Base-by-base conservation (phyloP, 129 eudicot species). In the Pulicaria dysenterica region DNA sequence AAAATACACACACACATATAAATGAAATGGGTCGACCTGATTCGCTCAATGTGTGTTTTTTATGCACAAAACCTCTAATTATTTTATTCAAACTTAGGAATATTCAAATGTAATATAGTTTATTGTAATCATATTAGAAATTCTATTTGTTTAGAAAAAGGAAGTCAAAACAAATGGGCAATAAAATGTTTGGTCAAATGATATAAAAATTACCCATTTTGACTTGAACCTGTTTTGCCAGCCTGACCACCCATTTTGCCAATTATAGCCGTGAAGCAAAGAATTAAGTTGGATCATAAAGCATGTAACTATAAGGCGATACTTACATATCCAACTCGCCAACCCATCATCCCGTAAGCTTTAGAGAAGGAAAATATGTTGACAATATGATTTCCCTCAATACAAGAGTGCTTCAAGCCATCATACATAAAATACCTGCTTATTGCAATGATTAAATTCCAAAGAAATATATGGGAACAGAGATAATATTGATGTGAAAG, bases 281-380 rank as follows among this genome's bases (percentile, higher is more conserved):
- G 5, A 36, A 58, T 12, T 8, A 58, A 12, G 34, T 5, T 36
- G 31, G 0, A 19, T 60, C 4, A 77, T 15, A 53, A 78, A 38
- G 57, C 15, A 57, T 39, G 73, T 41, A 45, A 48, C 10, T 64
- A 73, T 14, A 75, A 43, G 70, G 48, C 38, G 10, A 76, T 61
- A 80, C 98, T 88, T 94, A 94, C 99, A 81, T 94, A 94, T 68
- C 97, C 99, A 79, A 94, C 97, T 75, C 99, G 95, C 99, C 99
- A 94, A 82, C 97, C 99, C 99, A 94, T 94, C 97, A 94, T 94
- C 61, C 99, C 99, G 55, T 94, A 94, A 77, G 99, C 99, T 84
- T 95, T 95, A 42, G 99, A 95, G 83, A 95, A 95, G 54, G 99
- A 95, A 79, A 95, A 95, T 12, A 95, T 81, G 75, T 95, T 90